Conservation (phyloP, 345 rosid species). For the Populus ilicifolia region DNA sequence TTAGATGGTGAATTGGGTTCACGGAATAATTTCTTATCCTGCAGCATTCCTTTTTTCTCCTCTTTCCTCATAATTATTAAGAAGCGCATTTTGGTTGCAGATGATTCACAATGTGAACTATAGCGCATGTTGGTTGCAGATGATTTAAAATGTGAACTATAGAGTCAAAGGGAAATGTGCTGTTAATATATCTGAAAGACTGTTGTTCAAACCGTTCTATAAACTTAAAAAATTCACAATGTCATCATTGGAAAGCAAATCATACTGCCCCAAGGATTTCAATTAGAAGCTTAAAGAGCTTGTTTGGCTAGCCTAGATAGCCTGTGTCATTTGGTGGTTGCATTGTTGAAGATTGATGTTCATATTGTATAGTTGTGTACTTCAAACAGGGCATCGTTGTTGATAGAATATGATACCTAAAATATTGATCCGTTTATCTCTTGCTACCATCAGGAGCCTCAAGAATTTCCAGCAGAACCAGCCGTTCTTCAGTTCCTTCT, state of each 20-base stretch:
- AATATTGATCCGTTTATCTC: neutral
- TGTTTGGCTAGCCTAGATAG: neutral
- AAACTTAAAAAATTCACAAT: neutral
- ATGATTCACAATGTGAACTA: no score
- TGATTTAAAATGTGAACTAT: neutral
- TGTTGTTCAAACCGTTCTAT: neutral
- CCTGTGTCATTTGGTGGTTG: neutral
- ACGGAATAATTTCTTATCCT: neutral
- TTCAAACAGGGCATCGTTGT: neutral
- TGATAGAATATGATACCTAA: neutral
- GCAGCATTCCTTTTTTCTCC: no score
- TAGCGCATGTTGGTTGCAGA: neutral
- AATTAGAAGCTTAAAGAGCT: neutral
- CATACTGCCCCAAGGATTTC: neutral
- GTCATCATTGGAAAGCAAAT: neutral
- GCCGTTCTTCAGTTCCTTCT: conserved; percentile 64
- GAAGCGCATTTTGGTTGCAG: no score
- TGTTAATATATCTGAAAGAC: neutral
- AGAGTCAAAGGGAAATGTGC: neutral
- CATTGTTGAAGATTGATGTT: neutral
- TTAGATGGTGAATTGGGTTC: no score
- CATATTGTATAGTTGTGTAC: neutral
- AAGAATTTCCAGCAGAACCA: conserved; percentile 63
- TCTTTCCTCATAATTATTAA: no score
- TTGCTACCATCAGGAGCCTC: conserved; percentile 48